Percentiles rank a stretch among this genome's conserved stretches.
Conservation (phyloP, 1,284 basidiomycete genomes). For the Xerocomus nothofagi region DNA sequence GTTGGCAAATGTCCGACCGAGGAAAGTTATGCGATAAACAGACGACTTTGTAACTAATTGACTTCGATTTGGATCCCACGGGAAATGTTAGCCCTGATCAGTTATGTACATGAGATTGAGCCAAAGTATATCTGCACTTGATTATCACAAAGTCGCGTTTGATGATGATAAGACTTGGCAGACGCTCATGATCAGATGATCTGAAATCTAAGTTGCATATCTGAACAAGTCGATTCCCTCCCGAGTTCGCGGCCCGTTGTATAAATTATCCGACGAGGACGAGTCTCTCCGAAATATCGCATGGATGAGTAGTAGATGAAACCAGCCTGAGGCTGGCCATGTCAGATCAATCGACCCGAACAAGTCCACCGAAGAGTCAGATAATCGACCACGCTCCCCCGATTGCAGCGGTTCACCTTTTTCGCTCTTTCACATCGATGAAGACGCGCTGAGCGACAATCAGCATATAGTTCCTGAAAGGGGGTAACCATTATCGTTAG, state of each 20-base stretch:
- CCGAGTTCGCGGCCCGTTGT: not conserved
- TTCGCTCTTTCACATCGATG: not conserved
- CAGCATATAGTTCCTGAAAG: slow-evolving; percentile 8
- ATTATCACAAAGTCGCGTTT: slow-evolving; percentile 18
- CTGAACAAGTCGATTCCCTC: not conserved
- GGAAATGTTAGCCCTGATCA: slow-evolving; percentile 5
- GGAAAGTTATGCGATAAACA: slow-evolving; percentile 1
- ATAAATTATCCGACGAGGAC: not conserved
- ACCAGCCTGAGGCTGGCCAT: slow-evolving; percentile 1
- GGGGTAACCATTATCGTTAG: slow-evolving; percentile 10
- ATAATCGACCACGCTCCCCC: too few species aligned
- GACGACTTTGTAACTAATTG: not conserved
- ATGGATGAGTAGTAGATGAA: not conserved
- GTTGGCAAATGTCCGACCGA: slow-evolving; percentile 2
- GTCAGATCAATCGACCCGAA: slow-evolving; percentile 1
- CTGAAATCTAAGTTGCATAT: not conserved
- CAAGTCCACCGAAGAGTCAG: not conserved
- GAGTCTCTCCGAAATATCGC: not conserved
- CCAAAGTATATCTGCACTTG: slow-evolving; percentile 3
- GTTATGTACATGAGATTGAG: not conserved
- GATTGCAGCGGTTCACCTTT: not conserved
- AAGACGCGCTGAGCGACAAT: slow-evolving; percentile 16
- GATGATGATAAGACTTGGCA: not conserved
- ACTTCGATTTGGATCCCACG: slow-evolving; percentile 21
- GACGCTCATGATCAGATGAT: not conserved